Percentiles rank a stretch among this genome's conserved stretches.
Evolutionary conservation across 2,329 filamentous ascomycete genomes (phyloP).

Genomic region (Lomentospora prolificans): DNA sequence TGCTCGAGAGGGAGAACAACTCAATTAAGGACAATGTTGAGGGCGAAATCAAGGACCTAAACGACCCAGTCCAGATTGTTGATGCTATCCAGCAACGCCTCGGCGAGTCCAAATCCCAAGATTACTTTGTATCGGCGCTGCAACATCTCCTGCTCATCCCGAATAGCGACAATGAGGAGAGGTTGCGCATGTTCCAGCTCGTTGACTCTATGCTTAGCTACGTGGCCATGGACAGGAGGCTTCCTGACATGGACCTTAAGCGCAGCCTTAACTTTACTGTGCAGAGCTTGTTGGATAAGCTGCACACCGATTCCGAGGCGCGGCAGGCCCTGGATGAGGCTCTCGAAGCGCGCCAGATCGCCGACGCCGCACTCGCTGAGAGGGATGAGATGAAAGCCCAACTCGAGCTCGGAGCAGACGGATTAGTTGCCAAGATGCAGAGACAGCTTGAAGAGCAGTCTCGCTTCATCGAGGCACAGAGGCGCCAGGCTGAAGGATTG

Average conservation of each 20-base stretch:
- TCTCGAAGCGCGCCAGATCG: slow-evolving; percentile 80
- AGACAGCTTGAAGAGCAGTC: slow-evolving; percentile 89
- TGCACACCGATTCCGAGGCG: slow-evolving; percentile 94
- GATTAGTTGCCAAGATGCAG: slow-evolving; percentile 84
- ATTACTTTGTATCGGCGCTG: slow-evolving; percentile 92
- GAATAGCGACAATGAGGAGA: slow-evolving; percentile 85
- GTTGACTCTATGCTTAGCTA: slow-evolving; percentile 99
- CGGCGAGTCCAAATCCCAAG: slow-evolving; percentile 73
- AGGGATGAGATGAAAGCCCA: slow-evolving; percentile 88
- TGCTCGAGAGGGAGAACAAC: slow-evolving; percentile 81
- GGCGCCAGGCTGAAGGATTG: slow-evolving; percentile 73
- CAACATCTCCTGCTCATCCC: slow-evolving; percentile 91
- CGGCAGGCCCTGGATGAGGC: slow-evolving; percentile 87
- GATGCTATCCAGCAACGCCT: slow-evolving; percentile 86
- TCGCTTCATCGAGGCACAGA: slow-evolving; percentile 80
- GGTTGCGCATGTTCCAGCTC: slow-evolving; percentile 90
- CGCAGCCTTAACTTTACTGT: slow-evolving; percentile 97
- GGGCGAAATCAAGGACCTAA: slow-evolving; percentile 81
- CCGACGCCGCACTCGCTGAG: slow-evolving; percentile 91
- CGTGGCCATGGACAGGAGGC: slow-evolving; percentile 90
- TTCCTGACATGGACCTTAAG: slow-evolving; percentile 96
- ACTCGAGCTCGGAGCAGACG: slow-evolving; percentile 85
- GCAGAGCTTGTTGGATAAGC: slow-evolving; percentile 85
- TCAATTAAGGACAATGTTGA: slow-evolving; percentile 82
- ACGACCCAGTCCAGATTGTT: slow-evolving; percentile 84